Evolutionary conservation across 2,329 filamentous ascomycete species (phyloP), one percentile per base, ranked within the genome.

Genomic region (Sporothrix humicola): DNA sequence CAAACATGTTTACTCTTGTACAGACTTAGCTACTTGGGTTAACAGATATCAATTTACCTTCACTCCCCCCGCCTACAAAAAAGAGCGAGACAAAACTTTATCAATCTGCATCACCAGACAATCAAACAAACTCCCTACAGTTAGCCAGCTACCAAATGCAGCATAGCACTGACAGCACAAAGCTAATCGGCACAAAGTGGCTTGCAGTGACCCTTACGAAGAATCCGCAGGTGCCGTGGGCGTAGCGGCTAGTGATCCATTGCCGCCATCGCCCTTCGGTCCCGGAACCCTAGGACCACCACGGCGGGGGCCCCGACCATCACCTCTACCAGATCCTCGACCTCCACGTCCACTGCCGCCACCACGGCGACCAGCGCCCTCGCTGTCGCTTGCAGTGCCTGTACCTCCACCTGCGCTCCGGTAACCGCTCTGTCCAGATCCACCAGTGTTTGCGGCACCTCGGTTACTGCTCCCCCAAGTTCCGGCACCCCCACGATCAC

Each of bases 331-430:
- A 13, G 66, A 10, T 63, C 86, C 84, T 31, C 86, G 83, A 15
- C 86, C 84, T 20, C 88, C 86, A 13, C 88, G 84, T 17, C 89
- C 89, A 65, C 89, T 84, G 65, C 89, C 87, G 26, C 86, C 86
- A 70, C 85, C 85, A 12, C 87, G 86, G 75, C 87, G 84, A 73
- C 85, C 88, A 73, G 83, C 82, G 42, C 86, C 87, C 79, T 90
- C 88, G 50, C 87, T 89, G 76, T 90, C 91, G 79, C 90, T 92
- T 74, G 93, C 91, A 76, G 94, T 93, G 77, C 91, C 93, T 79
- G 92, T 90, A 74, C 91, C 95, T 74, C 93, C 93, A 71, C 90
- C 93, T 72, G 92, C 93, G 79, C 94, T 97, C 78, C 93, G 91
- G 84, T 97, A 97, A 74, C 93, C 94, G 77, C 92, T 92, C 73